Conservation (phyloP, 345 rosid genomes). For the Camelina sativa region DNA sequence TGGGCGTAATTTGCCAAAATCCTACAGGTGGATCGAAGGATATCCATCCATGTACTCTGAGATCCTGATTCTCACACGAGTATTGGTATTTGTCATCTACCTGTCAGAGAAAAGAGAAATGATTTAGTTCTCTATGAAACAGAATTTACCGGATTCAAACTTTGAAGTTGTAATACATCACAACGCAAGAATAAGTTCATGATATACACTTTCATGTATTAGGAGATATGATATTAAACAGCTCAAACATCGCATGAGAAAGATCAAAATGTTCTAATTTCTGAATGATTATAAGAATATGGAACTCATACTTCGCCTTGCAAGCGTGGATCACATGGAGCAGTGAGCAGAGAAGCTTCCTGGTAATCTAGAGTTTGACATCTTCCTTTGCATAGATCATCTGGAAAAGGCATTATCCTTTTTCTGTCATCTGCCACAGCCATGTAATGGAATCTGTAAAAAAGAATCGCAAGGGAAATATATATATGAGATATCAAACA, state of each 20-base stretch:
- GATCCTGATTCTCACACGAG: constrained; percentile 82
- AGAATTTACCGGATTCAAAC: neutral
- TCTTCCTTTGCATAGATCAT: constrained; percentile 72
- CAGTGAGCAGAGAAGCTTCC: constrained; percentile 77
- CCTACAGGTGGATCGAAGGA: constrained; percentile 80
- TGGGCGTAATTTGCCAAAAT: constrained; percentile 96
- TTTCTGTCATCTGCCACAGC: constrained; percentile 88
- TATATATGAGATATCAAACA: constrained; percentile 33
- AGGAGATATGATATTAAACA: neutral
- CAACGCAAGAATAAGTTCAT: constrained; percentile 5
- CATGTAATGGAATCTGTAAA: constrained; percentile 85
- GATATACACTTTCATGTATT: neutral
- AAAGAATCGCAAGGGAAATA: constrained; percentile 2
- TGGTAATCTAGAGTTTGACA: constrained; percentile 76
- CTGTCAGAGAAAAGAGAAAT: constrained; percentile 47
- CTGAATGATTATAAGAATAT: neutral
- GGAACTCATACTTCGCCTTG: constrained; percentile 61
- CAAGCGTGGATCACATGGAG: constrained; percentile 71
- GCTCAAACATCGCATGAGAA: constrained; percentile 8
- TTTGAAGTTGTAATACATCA: constrained; percentile 1
- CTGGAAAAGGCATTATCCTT: constrained; percentile 90
- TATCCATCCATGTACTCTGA: constrained; percentile 94
- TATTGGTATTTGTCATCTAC: constrained; percentile 98
- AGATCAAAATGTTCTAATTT: constrained; percentile 3
- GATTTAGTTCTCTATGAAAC: neutral